Base-by-base conservation (phyloP, 1,284 basidiomycete species). In the Boletus austroedulis region DNA sequence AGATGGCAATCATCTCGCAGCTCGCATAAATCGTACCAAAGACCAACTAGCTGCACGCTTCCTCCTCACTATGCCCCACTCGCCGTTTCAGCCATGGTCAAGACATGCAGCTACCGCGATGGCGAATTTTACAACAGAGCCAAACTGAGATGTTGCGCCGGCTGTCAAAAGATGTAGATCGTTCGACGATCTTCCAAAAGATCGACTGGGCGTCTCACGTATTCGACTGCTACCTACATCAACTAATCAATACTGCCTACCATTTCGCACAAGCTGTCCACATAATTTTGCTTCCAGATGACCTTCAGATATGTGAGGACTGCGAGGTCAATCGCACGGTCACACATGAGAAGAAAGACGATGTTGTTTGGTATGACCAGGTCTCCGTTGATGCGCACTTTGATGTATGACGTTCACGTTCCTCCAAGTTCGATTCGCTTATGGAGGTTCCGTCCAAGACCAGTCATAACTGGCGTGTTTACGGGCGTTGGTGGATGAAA, bases 131-230 rank as follows among this genome's bases (percentile, higher is more conserved):
- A 32, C 2, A 10, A 15, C 3, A 54, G 50, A 10, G 15, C 32
- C 10, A 46, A 57, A 8, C 41, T 57, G 2, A 58, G 49, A 55
- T 55, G 54, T n/a, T 58, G 54, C 32, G 11, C 54, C 44, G 40
- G 54, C 10, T 51, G 48, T 24, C 54, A n/a, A 28, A 50, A 34
- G 19, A 48, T 44, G 15, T 55, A 55, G 24, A 50, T 17, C 52
- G 54, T 29, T 55, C 54, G 1, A 44, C 24, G 6, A 17, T 2
- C 12, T 55, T 47, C 40, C 54, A 51, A 19, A 51, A 36, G 31
- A 4, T 23, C 1, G 31, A 29, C 31, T 55, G 54, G 54, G 10
- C 36, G 3, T 34, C 5, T 15, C 54, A 55, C 6, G 43, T 55
- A 32, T 55, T 55, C 40, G 38, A 55, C 19, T 55, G 54, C 54